phyloP scores from a whole-genome alignment of 495 filamentous ascomycete species.

The Hypoxylon crocopeplum region DNA sequence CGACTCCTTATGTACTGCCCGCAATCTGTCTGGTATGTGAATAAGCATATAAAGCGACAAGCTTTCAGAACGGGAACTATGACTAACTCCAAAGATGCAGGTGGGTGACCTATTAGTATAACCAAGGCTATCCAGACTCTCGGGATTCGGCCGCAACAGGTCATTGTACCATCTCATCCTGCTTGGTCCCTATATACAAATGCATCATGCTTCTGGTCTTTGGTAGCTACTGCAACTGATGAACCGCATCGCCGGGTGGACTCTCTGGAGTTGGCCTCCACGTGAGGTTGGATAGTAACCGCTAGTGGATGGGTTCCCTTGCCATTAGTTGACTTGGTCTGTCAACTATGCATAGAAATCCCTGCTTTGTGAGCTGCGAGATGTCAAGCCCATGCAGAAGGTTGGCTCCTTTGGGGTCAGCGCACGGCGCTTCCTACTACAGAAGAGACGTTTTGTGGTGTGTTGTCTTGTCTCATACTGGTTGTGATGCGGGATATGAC shows the following conservation, averaged over 20 bases:
- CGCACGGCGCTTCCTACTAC: constrained; percentile 17
- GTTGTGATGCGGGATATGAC: background rate
- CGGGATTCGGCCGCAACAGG: constrained; percentile 16
- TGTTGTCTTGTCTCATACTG: constrained; percentile 17
- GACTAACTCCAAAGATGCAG: constrained; percentile 17
- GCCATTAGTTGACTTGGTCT: constrained; percentile 10
- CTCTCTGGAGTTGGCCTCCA: constrained; percentile 19
- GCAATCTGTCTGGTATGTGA: background rate
- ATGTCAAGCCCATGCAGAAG: constrained; percentile 22
- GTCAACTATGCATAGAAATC: constrained; percentile 28
- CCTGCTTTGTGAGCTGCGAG: constrained; percentile 23
- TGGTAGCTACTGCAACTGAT: constrained; percentile 10
- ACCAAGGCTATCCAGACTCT: constrained; percentile 26
- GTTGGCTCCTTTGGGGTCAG: constrained; percentile 28
- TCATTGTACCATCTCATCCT: constrained; percentile 13
- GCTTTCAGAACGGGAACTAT: background rate
- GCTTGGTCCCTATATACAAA: constrained; percentile 17
- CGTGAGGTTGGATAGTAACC: constrained; percentile 9
- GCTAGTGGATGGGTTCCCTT: constrained; percentile 19
- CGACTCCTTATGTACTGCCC: constrained; percentile 1
- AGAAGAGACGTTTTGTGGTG: constrained; percentile 16
- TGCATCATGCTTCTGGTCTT: constrained; percentile 12
- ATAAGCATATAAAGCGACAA: background rate
- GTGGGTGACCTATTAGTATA: constrained; percentile 11
- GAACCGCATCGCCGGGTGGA: constrained; percentile 22